These are phyloP conservation scores for Dorcoceras hygrometricum DNA, from an alignment of 257 asterid genomes.

Conservation along the genomic window DNA sequence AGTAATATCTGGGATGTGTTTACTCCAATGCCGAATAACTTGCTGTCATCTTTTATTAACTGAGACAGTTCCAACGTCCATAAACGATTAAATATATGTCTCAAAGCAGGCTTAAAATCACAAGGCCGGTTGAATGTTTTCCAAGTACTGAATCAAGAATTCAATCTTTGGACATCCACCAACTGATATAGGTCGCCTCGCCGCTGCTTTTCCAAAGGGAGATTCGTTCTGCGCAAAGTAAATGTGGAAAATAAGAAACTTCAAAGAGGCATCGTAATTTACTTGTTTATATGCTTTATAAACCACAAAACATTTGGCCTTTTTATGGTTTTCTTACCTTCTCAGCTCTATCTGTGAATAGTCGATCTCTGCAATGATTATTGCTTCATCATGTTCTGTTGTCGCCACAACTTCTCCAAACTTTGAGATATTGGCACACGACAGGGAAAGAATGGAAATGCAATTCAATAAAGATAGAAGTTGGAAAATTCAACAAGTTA, in stretches of 20 bases:
- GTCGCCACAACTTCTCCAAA: slow-evolving; percentile 90
- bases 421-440: slow-evolving; percentile 34
- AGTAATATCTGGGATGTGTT: too few relatives aligned
- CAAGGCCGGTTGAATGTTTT: not conserved
- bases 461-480: not conserved
- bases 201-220: slow-evolving; percentile 86
- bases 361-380: slow-evolving; percentile 72
- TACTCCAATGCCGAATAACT: too few relatives aligned
- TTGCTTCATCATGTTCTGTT: slow-evolving; percentile 79
- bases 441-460: not conserved
- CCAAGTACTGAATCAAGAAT: slow-evolving; percentile 25
- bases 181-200: slow-evolving; percentile 93
- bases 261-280: not conserved
- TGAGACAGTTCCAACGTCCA: too few relatives aligned
- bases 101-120: not conserved
- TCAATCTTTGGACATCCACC: slow-evolving; percentile 72
- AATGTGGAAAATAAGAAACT: not conserved
- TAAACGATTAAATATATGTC: too few relatives aligned
- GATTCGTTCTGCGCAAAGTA: slow-evolving; percentile 52
- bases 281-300: not conserved
- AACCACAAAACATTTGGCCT: not conserved
- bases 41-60: not conserved
- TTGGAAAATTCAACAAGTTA: not conserved
- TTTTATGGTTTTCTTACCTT: slow-evolving; percentile 45
- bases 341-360: slow-evolving; percentile 70